Conservation (phyloP, 441 rosid species). For the Euphorbia celastroides region DNA sequence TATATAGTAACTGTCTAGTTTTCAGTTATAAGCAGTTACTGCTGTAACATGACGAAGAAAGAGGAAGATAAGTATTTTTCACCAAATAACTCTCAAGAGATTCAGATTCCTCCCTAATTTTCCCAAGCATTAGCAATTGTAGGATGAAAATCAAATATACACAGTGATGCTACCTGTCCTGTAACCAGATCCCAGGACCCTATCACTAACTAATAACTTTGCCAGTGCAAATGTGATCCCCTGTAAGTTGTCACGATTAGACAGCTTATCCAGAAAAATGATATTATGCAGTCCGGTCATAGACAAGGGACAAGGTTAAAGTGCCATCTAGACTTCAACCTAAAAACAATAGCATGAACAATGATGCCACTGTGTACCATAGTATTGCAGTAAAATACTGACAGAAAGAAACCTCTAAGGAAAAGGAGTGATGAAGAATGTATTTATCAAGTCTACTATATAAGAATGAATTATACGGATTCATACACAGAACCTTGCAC, state of each 20-base stretch:
- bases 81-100: not conserved
- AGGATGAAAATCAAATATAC: not conserved
- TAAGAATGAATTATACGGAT: not conserved
- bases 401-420: not conserved
- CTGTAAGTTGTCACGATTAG: not conserved
- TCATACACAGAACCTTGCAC: not conserved
- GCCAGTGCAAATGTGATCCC: not conserved
- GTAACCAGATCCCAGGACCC: not conserved
- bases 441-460: not conserved
- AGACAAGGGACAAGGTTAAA: not conserved
- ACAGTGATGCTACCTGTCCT: not conserved
- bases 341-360: constrained; percentile 7
- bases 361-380: not conserved
- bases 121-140: not conserved
- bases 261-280: not conserved
- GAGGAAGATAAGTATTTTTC: not conserved
- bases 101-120: not conserved
- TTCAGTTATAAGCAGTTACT: not conserved
- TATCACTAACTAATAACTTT: not conserved
- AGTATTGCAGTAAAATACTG: not conserved
- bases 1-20: not conserved
- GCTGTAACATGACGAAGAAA: not conserved
- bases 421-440: constrained; percentile 1
- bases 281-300: not conserved
- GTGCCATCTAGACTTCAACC: constrained; percentile 6